Conservation (phyloP, 148 eudicot species). For the Rhododendron kiyosumense region DNA sequence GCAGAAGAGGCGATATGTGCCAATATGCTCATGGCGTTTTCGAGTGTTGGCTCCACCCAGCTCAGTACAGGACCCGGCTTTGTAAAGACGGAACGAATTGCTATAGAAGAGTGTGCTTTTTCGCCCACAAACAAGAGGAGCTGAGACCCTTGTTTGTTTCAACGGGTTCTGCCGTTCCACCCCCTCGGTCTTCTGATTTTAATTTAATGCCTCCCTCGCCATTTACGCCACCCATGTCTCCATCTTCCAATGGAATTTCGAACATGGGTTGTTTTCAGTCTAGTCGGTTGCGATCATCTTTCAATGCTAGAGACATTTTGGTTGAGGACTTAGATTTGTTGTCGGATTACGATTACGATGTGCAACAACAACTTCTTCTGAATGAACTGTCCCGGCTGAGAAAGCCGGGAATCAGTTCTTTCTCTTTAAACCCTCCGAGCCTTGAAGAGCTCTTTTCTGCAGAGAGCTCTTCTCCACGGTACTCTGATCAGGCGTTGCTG, state of each 20-base stretch:
- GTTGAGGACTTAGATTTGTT: constrained; percentile 28
- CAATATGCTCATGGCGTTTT: constrained; percentile 89
- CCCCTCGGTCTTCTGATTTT: constrained; percentile 46
- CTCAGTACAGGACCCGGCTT: constrained; percentile 73
- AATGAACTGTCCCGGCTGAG: constrained; percentile 41
- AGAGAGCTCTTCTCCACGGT: constrained; percentile 57
- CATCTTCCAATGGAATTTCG: constrained; percentile 47
- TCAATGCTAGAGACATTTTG: constrained; percentile 59
- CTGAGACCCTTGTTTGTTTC: constrained; percentile 66
- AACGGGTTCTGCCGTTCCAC: constrained; percentile 61
- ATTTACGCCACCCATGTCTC: constrained; percentile 79
- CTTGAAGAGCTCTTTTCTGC: constrained; percentile 56
- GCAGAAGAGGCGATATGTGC: constrained; percentile 74
- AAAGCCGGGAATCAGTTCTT: constrained; percentile 21
- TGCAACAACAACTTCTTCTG: constrained; percentile 45
- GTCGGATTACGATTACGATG: constrained; percentile 25
- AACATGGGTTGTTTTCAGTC: constrained; percentile 63
- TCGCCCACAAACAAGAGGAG: constrained; percentile 73
- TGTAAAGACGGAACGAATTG: constrained; percentile 70
- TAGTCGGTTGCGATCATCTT: constrained; percentile 62
- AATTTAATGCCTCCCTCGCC: constrained; percentile 35
- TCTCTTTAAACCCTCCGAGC: constrained; percentile 43
- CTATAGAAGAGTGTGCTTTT: constrained; percentile 72
- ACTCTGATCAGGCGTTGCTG: constrained; percentile 31
- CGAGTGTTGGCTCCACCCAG: constrained; percentile 87